These are phyloP conservation scores for Chytriomyces confervae DNA, from an alignment of 192 early-diverging fungal genomes.

Conservation along the genomic window DNA sequence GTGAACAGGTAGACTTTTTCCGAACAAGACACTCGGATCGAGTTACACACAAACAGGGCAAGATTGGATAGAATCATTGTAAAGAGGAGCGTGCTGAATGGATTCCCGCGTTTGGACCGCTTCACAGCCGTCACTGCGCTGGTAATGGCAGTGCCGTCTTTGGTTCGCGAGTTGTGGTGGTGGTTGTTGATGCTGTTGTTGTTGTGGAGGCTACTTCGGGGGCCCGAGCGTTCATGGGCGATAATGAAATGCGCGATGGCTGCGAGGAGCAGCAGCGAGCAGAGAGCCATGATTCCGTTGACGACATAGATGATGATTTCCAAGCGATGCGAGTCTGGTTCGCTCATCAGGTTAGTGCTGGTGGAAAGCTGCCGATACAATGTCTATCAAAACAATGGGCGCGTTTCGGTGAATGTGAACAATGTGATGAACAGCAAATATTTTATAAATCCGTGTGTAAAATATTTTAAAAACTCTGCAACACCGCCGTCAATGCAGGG, in stretches of 20 bases:
- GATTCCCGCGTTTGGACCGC: neutral
- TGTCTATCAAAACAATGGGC: too few species aligned
- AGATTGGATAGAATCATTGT: neutral
- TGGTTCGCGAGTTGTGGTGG: neutral
- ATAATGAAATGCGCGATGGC: neutral
- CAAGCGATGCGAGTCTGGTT: too few species aligned
- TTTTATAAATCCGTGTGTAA: too few species aligned
- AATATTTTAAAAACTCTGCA: too few species aligned
- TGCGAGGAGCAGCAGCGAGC: neutral
- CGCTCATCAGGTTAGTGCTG: too few species aligned
- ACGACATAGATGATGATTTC: too few species aligned
- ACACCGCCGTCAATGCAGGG: slow-evolving; percentile 45
- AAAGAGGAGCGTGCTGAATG: neutral
- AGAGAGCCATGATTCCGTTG: too few species aligned
- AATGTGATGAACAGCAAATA: too few species aligned
- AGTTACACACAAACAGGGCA: neutral
- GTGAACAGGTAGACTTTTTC: too few species aligned
- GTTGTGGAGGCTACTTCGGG: neutral
- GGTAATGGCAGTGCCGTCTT: neutral
- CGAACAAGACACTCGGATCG: neutral
- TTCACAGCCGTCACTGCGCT: neutral
- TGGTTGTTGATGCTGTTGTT: neutral
- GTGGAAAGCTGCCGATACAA: too few species aligned
- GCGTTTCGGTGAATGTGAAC: too few species aligned
- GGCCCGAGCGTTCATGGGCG: neutral